Evolutionary conservation across 768 basidiomycete genomes (phyloP).

Genomic region (Nevesoporus exiguus): DNA sequence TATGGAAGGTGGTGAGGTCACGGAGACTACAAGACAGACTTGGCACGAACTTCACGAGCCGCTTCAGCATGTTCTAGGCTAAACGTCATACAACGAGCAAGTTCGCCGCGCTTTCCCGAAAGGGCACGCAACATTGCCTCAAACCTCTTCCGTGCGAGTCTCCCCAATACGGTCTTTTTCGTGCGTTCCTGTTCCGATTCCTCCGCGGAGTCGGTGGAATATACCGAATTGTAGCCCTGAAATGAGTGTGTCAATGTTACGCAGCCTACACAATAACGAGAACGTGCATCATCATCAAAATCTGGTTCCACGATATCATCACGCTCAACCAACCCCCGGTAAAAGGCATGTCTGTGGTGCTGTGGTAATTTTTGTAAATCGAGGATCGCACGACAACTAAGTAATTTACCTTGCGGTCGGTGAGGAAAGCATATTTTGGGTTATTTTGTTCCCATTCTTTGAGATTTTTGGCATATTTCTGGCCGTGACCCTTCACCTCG

Average conservation of each 20-base stretch:
- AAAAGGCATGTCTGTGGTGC: slow-evolving; percentile 72
- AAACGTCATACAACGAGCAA: slow-evolving; percentile 96
- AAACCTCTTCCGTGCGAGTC: slow-evolving; percentile 76
- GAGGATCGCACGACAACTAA: not conserved
- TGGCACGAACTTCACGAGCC: slow-evolving; percentile 70
- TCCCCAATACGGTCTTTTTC: slow-evolving; percentile 74
- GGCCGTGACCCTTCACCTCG: slow-evolving; percentile 79
- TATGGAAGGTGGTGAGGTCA: slow-evolving; percentile 30
- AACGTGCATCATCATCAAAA: slow-evolving; percentile 74
- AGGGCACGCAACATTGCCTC: slow-evolving; percentile 88
- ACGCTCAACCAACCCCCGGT: slow-evolving; percentile 63
- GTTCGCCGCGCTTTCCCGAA: slow-evolving; percentile 82
- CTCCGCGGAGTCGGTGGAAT: slow-evolving; percentile 92
- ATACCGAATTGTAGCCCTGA: slow-evolving; percentile 83
- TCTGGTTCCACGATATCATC: slow-evolving; percentile 55
- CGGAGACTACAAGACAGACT: not conserved
- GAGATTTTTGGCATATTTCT: slow-evolving; percentile 70
- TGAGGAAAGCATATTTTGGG: slow-evolving; percentile 78
- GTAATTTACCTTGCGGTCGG: slow-evolving; percentile 47
- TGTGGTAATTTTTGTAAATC: slow-evolving; percentile 27
- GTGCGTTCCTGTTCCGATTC: slow-evolving; percentile 86
- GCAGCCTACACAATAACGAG: not conserved
- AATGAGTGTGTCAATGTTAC: slow-evolving; percentile 7
- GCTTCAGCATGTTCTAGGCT: slow-evolving; percentile 96
- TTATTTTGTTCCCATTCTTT: slow-evolving; percentile 76